A percentile compares a stretch with the other conserved stretches of the same genome.
Evolutionary conservation across 805 yeast genomes (phyloP).

Genomic region (Torulaspora indica): DNA sequence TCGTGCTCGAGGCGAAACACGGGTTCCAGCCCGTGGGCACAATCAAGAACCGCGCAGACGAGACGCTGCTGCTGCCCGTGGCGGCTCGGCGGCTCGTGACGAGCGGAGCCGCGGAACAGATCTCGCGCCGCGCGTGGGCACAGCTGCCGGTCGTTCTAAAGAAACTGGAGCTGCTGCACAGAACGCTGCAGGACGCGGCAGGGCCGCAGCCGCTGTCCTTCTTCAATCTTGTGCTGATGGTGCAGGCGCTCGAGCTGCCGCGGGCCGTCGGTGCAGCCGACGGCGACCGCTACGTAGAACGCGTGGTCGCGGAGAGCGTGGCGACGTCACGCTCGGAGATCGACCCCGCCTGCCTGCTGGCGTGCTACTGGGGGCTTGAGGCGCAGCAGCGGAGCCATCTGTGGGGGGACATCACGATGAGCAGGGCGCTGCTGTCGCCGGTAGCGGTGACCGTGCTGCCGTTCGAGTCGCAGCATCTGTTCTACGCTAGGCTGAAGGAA

Average conservation of each 20-base stretch:
- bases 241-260: constrained; percentile 34
- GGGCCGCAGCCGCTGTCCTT: constrained; percentile 43
- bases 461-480: constrained; percentile 35
- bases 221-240: constrained; percentile 38
- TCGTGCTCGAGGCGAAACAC: constrained; percentile 20
- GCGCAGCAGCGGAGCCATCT: constrained; percentile 43
- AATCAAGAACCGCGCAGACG: constrained; percentile 23
- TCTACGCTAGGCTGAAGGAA: constrained; percentile 35
- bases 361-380: constrained; percentile 47
- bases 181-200: constrained; percentile 38
- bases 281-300: constrained; percentile 2
- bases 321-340: constrained; percentile 4
- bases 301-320: constrained; percentile 3
- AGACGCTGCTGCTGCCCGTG: constrained; percentile 34
- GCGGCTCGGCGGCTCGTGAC: constrained; percentile 35
- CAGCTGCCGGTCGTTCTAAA: constrained; percentile 38
- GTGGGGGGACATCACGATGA: constrained; percentile 40
- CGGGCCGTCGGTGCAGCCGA: constrained; percentile 10
- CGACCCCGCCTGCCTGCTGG: constrained; percentile 36
- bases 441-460: constrained; percentile 45
- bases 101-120: constrained; percentile 33
- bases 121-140: constrained; percentile 42
- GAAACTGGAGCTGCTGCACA: constrained; percentile 45
- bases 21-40: constrained; percentile 35
- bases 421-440: constrained; percentile 38